Evolutionary conservation across 495 filamentous ascomycete species (phyloP), one percentile per base, ranked within the genome.

Genomic region (Poronia punctata): DNA sequence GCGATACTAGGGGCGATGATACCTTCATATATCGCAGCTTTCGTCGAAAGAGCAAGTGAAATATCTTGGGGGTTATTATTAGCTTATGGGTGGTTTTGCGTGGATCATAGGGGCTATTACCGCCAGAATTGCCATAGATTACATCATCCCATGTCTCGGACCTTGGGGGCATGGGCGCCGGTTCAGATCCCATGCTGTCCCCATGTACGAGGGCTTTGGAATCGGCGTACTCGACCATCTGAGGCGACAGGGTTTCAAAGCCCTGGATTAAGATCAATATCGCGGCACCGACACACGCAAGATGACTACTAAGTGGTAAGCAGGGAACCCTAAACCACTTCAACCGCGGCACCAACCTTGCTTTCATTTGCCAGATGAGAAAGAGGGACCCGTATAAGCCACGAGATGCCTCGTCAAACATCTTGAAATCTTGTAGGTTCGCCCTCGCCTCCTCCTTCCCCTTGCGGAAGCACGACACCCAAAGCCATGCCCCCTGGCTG

Each of bases 401-500:
- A 1, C 60, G 49, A 5, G 57, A 57, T 5, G 62, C 61, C 21
- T 57, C 62, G 25, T 59, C 59, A 38, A 66, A 64, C 43, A 62
- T 31, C 14, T 54, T 56, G 49, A 66, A 62, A 39, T 66, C 62
- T 5, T 53, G 47, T 9, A 64, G 23, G 8, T 28, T 46, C 2
- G 62, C 60, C 15, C 30, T 46, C 2, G 62, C 60, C 15, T 48
- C 49, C 2, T 29, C 40, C 3, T 40, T 48, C 8, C 48, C 50
- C 38, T 64, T 62, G 10, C 50, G 49, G 19, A 46, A 52, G 24
- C 54, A 48, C 6, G 53, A 56, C 0, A 62, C 54, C 61, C 57
- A 66, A 6, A 64, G 50, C 62, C 61, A 66, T 5, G 59, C 59
- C 11, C 53, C 59, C 44, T 66, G 62, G 37, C 59, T 54, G 30